A percentile compares a stretch with the other conserved stretches of the same genome.
Evolutionary conservation across 1,139 yeast species (phyloP).

Genomic region (Pichia sp.): DNA sequence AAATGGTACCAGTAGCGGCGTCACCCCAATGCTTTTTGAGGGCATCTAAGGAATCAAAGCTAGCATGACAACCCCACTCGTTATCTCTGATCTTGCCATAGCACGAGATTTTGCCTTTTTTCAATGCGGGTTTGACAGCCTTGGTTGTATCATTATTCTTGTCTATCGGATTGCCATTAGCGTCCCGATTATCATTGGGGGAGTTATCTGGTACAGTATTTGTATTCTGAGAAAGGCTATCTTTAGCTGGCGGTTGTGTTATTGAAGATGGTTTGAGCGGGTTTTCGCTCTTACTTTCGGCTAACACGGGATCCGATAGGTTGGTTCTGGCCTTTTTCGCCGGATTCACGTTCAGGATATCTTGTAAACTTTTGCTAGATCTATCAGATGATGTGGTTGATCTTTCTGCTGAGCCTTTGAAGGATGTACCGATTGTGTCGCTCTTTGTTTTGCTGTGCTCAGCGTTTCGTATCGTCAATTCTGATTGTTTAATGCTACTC

Average conservation of each 20-base stretch:
- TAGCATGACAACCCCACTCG: conserved; percentile 7
- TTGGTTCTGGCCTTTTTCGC: background rate
- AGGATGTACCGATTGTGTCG: too few relatives aligned
- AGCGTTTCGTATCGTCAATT: background rate
- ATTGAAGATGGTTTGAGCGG: too few relatives aligned
- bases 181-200: too few relatives aligned
- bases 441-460: background rate
- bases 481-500: background rate
- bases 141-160: background rate
- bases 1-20: background rate
- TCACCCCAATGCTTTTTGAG: conserved; percentile 12
- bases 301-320: too few relatives aligned
- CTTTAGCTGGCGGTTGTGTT: too few relatives aligned
- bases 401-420: background rate
- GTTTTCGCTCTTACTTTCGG: too few relatives aligned
- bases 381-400: background rate
- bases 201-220: too few relatives aligned
- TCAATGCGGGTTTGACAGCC: background rate
- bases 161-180: background rate
- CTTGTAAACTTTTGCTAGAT: background rate
- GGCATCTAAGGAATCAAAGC: conserved; percentile 1
- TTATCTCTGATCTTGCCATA: background rate
- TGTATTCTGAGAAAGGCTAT: too few relatives aligned
- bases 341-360: background rate
- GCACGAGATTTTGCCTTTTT: conserved; percentile 1